These are phyloP conservation scores for Carex cristatella DNA, from an alignment of 176 grass and related monocot genomes.

Conservation along the genomic window DNA sequence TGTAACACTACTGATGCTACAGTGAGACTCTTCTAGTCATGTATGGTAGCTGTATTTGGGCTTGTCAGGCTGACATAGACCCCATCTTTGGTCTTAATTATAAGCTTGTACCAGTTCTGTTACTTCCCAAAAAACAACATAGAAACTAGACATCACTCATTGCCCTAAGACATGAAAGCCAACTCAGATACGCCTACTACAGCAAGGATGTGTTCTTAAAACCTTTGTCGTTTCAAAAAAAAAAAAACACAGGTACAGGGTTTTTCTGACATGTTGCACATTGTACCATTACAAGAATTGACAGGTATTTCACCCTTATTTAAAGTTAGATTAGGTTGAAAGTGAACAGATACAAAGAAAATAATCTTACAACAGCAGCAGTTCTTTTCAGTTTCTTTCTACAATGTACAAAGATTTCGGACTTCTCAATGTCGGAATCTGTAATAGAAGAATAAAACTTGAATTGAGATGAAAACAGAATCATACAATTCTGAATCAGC, in stretches of 20 bases:
- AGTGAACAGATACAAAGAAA: conserved; percentile 4
- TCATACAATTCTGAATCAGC: not conserved
- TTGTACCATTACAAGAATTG: not conserved
- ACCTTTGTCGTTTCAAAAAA: not conserved
- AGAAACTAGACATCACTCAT: not conserved
- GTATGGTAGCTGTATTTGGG: not conserved
- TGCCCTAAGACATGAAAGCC: not conserved
- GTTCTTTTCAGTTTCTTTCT: conserved; percentile 42
- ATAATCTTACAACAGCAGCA: conserved; percentile 22
- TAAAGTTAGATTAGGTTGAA: not conserved
- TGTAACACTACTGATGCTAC: not conserved
- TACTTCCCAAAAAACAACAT: not conserved
- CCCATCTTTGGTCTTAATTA: not conserved
- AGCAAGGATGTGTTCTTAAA: not conserved
- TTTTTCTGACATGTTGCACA: not conserved
- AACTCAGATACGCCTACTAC: not conserved
- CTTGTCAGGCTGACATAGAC: not conserved
- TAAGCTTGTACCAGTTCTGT: not conserved
- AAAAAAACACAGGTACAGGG: not conserved
- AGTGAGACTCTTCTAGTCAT: not conserved
- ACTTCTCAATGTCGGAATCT: conserved; percentile 65
- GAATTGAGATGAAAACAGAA: not conserved
- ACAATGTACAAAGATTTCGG: conserved; percentile 50
- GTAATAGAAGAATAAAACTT: not conserved
- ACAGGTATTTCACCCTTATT: not conserved